Base-by-base conservation (phyloP, 164 flowering plant species). In the Stephania cephalantha region DNA sequence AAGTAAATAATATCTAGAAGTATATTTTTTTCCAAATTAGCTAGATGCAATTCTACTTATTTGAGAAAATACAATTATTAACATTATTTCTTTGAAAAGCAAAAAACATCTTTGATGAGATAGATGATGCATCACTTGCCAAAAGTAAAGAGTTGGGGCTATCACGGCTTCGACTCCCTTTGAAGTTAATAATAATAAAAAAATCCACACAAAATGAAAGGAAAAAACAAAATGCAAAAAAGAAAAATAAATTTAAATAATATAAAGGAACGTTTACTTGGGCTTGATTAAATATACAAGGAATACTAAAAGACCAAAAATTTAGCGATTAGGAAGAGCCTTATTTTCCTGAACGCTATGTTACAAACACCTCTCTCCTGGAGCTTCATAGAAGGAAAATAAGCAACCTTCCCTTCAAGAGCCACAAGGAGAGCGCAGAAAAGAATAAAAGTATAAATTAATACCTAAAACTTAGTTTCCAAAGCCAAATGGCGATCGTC, bases 401-500 rank as follows among this genome's bases (percentile, higher is more conserved):
- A 46, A 45, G 6, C 18, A 22, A 46, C 31, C 11, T 70, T 46
- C 72, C 30, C 30, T 70, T 22, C 11, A n/a, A 45, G 20, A 45
- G 72, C 48, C 48, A 46, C 48, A 69, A 69, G 71, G 72, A 45
- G 29, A 11, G 7, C n/a, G 58, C 20, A 9, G 30, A 50, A 71
- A n/a, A 10, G 72, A 46, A 58, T 64, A 20, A 0, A 55, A 71
- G 53, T 48, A 71, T 11, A 10, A 58, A 31, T 48, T 18, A 42
- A 12, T 20, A 48, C 29, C 58, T 20, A 73, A 13, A 69, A 17
- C 74, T 78, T 75, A 78, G 75, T 76, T 75, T 10, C 81, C 83
- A 70, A 95, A 92, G 11, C 99, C 99, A 55, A 95, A 93, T 8
- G 95, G 97, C 7, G 97, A 89, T 83, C 80, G 89, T 80, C 77